These are phyloP conservation scores for Fraxinus quadrangulata DNA, from an alignment of 257 asterid genomes.

Conservation along the genomic window DNA sequence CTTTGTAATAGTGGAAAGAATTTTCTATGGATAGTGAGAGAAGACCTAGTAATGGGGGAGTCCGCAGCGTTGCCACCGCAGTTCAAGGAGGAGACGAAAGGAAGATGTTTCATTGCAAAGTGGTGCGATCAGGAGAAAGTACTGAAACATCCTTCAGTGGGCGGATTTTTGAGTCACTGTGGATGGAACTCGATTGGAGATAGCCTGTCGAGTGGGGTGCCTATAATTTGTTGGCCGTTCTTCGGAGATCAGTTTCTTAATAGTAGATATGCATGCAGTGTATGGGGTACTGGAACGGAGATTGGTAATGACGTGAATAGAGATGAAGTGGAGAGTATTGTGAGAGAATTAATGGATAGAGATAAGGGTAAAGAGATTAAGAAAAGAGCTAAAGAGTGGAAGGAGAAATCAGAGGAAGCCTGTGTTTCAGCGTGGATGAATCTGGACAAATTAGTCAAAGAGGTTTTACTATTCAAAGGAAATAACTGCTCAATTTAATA, in stretches of 20 bases:
- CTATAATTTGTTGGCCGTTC: slow-evolving; percentile 40
- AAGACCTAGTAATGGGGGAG: slow-evolving; percentile 26
- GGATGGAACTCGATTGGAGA: slow-evolving; percentile 41
- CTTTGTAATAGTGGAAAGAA: slow-evolving; percentile 32
- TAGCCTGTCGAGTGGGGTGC: slow-evolving; percentile 33
- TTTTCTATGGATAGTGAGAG: slow-evolving; percentile 37
- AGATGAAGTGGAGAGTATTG: slow-evolving; percentile 34
- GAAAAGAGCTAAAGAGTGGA: slow-evolving; percentile 32
- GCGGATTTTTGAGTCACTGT: slow-evolving; percentile 39
- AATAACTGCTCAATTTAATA: too few species aligned
- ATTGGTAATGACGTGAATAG: slow-evolving; percentile 32
- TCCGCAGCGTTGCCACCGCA: slow-evolving; percentile 26
- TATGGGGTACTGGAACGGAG: slow-evolving; percentile 37
- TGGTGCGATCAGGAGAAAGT: slow-evolving; percentile 41
- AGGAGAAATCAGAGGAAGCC: slow-evolving; percentile 34
- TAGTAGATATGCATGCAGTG: slow-evolving; percentile 30
- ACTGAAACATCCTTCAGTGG: slow-evolving; percentile 34
- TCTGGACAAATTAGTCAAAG: not conserved
- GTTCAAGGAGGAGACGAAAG: slow-evolving; percentile 31
- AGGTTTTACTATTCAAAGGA: not conserved
- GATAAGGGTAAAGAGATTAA: slow-evolving; percentile 34
- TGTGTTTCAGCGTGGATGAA: slow-evolving; percentile 3
- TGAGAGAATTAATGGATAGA: slow-evolving; percentile 37
- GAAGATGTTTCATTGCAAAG: slow-evolving; percentile 32
- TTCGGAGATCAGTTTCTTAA: slow-evolving; percentile 38